These are phyloP conservation scores for Detonula confervacea DNA, from an alignment of 352 stramenopile species.

Conservation along the genomic window DNA sequence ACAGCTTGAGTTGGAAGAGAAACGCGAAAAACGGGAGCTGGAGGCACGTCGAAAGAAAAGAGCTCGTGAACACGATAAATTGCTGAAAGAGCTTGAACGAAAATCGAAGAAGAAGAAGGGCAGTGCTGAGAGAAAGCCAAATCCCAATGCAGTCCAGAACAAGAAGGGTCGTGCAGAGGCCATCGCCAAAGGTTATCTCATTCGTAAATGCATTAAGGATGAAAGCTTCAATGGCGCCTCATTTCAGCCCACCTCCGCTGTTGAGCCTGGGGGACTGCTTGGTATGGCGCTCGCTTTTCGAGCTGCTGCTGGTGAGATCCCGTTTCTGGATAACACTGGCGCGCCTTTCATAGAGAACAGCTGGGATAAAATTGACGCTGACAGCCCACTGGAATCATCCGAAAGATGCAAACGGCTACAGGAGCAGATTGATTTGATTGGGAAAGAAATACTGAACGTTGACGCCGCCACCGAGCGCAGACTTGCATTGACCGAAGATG, in stretches of 20 bases:
- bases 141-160: conserved; percentile 33
- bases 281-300: conserved; percentile 82
- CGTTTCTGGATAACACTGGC: conserved; percentile 61
- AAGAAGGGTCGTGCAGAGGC: conserved; percentile 69
- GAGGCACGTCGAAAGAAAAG: conserved; percentile 71
- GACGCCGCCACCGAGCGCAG: conserved; percentile 30
- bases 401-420: conserved; percentile 66
- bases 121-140: conserved; percentile 36
- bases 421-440: conserved; percentile 60
- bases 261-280: conserved; percentile 74
- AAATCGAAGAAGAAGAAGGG: conserved; percentile 57
- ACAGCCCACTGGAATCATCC: conserved; percentile 53
- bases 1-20: conserved; percentile 55
- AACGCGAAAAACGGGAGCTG: conserved; percentile 61
- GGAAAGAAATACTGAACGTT: conserved; percentile 64
- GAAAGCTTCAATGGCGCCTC: conserved; percentile 58
- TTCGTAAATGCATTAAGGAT: conserved; percentile 57
- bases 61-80: conserved; percentile 66
- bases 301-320: conserved; percentile 70
- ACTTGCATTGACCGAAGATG: conserved; percentile 23
- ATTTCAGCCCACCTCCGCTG: conserved; percentile 57
- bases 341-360: conserved; percentile 40
- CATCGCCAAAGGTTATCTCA: conserved; percentile 75
- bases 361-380: conserved; percentile 74
- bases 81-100: conserved; percentile 59